These are phyloP conservation scores for Russula lepida DNA, from an alignment of 768 basidiomycete genomes.

Conservation along the genomic window DNA sequence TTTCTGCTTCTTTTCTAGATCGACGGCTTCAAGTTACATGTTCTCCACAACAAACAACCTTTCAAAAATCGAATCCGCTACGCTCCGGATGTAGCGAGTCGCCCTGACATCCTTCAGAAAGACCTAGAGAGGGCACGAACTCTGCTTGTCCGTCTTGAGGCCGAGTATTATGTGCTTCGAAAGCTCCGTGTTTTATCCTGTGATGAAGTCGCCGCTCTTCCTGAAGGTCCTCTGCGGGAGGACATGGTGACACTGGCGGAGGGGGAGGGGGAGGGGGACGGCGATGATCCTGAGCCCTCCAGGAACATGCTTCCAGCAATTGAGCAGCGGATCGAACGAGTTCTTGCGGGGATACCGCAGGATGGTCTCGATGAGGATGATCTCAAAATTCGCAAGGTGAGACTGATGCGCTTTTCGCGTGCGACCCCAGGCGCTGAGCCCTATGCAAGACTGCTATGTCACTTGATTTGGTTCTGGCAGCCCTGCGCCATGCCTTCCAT, in stretches of 20 bases:
- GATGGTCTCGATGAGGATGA: conserved; percentile 56
- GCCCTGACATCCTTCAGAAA: conserved; percentile 69
- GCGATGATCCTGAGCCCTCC: conserved; percentile 45
- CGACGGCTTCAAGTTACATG: conserved; percentile 90
- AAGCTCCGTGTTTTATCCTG: conserved; percentile 28
- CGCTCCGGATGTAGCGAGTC: conserved; percentile 75
- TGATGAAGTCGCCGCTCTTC: conserved; percentile 18
- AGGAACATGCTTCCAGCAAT: conserved; percentile 72
- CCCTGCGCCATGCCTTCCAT: conserved; percentile 86
- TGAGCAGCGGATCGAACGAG: conserved; percentile 70
- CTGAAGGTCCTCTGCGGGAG: conserved; percentile 20
- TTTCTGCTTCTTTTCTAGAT: conserved; percentile 43
- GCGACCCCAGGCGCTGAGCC: conserved; percentile 15
- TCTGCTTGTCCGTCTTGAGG: conserved; percentile 69
- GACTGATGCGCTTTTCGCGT: conserved; percentile 21
- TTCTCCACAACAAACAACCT: conserved; percentile 70
- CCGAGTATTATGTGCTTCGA: conserved; percentile 50
- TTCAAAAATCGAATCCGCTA: conserved; percentile 71
- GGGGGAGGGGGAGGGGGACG: conserved; percentile 27
- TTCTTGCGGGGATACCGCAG: conserved; percentile 61
- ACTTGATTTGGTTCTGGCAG: conserved; percentile 89
- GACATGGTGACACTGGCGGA: conserved; percentile 21
- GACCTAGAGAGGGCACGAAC: conserved; percentile 71
- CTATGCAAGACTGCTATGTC: conserved; percentile 57
- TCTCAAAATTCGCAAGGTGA: conserved; percentile 64